Evolutionary conservation across 2,329 filamentous ascomycete species (phyloP).

Genomic region (Gliomastix tumulicola): DNA sequence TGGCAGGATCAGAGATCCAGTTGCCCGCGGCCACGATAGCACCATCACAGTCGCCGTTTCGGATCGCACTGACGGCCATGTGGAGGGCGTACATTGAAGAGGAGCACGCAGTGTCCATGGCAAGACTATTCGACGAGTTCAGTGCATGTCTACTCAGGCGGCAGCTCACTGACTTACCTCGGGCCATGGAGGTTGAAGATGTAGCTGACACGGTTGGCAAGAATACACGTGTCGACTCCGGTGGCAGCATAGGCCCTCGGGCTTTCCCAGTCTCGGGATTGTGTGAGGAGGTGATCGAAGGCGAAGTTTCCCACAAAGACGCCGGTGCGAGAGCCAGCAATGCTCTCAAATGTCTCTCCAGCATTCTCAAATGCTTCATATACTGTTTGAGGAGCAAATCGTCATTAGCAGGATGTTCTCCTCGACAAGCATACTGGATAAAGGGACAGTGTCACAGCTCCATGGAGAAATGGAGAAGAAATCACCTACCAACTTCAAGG

Average conservation of each 20-base stretch:
- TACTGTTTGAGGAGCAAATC: conserved; percentile 22
- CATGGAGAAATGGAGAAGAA: no score
- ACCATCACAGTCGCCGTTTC: conserved; percentile 19
- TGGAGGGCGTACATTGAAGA: conserved; percentile 34
- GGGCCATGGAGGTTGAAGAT: conserved; percentile 7
- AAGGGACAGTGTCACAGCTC: conserved; percentile 2
- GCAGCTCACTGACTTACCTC: not conserved
- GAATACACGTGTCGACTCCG: conserved; percentile 1
- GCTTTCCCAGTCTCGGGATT: not conserved
- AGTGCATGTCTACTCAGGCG: conserved; percentile 1
- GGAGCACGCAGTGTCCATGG: conserved; percentile 39
- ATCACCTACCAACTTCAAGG: conserved; percentile 7
- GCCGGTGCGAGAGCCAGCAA: conserved; percentile 1
- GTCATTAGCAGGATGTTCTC: not conserved
- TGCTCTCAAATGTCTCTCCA: conserved; percentile 3
- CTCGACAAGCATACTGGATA: not conserved
- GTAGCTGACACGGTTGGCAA: conserved; percentile 7
- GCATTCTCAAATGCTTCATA: conserved; percentile 29
- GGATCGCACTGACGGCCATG: conserved; percentile 23
- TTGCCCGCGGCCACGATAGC: conserved; percentile 23
- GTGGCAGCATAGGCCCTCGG: conserved; percentile 1
- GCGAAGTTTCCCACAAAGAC: conserved; percentile 2
- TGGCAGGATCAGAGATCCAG: conserved; percentile 15
- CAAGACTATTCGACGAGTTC: conserved; percentile 27
- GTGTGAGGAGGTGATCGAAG: conserved; percentile 1